Conservation (phyloP, 441 rosid genomes). For the Gossypium davidsonii region DNA sequence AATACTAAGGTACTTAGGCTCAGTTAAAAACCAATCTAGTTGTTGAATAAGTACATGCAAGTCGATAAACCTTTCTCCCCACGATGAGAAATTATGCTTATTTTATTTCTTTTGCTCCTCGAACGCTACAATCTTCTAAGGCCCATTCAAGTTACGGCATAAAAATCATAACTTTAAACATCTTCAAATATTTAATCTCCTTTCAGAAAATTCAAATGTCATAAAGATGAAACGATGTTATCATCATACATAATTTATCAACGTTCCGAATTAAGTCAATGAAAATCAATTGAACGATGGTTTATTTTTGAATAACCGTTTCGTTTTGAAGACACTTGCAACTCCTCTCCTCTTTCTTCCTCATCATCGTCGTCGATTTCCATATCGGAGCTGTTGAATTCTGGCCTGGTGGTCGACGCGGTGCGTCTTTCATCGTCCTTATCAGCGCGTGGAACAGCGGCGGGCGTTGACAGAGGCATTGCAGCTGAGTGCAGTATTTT, state of each 20-base stretch:
- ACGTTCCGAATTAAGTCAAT: neutral
- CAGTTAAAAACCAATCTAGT: neutral
- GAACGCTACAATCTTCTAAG: neutral
- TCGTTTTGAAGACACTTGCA: slow-evolving; percentile 15
- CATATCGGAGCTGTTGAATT: slow-evolving; percentile 31
- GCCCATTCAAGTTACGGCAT: neutral
- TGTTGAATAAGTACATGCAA: neutral
- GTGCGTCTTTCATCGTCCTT: slow-evolving; percentile 12
- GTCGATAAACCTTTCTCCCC: neutral
- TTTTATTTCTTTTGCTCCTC: neutral
- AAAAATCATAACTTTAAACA: neutral
- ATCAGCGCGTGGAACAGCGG: neutral
- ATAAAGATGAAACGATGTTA: neutral
- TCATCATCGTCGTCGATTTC: slow-evolving; percentile 30
- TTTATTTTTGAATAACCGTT: slow-evolving; percentile 18
- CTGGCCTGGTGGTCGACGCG: neutral
- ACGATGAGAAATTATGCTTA: neutral
- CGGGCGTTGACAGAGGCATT: slow-evolving; percentile 23
- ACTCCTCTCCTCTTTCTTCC: slow-evolving; percentile 17
- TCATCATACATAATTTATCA: neutral
- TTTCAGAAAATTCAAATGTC: slow-evolving; percentile 1
- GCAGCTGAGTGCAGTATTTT: neutral
- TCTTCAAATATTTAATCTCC: neutral
- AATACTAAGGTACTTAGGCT: neutral
- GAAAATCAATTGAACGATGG: neutral